Percentiles rank a stretch among this genome's conserved stretches.
phyloP scores from a whole-genome alignment of 768 basidiomycete species.

The Peribolospora baueri region DNA sequence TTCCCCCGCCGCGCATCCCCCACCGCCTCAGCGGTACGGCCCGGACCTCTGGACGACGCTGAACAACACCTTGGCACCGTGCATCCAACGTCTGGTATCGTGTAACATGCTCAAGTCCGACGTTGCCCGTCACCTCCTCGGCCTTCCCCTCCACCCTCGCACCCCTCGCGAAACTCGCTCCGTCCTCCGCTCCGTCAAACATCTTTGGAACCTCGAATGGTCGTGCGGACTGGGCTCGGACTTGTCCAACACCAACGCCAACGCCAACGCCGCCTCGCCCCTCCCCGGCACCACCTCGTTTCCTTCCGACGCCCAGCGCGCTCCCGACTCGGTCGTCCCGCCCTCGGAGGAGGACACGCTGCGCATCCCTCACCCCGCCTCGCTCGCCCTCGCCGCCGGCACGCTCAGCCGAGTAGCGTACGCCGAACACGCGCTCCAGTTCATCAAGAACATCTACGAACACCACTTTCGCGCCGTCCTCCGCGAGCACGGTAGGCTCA shows the following conservation, averaged over 20 bases:
- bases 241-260: background rate
- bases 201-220: slow-evolving; percentile 11
- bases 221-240: background rate
- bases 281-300: too few species aligned
- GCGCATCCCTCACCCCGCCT: slow-evolving; percentile 10
- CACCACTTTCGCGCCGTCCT: slow-evolving; percentile 5
- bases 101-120: slow-evolving; percentile 12
- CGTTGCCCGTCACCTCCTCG: slow-evolving; percentile 12
- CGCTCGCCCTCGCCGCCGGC: slow-evolving; percentile 9
- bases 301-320: too few species aligned
- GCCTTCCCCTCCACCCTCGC: slow-evolving; percentile 11
- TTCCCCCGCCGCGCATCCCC: background rate
- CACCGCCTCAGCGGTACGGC: background rate
- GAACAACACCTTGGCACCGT: slow-evolving; percentile 9
- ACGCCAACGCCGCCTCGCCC: background rate
- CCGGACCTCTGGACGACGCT: slow-evolving; percentile 13
- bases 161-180: slow-evolving; percentile 9
- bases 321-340: background rate
- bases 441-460: slow-evolving; percentile 11
- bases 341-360: background rate
- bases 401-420: slow-evolving; percentile 8
- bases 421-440: slow-evolving; percentile 10
- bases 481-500: slow-evolving; percentile 2
- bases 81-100: slow-evolving; percentile 15
- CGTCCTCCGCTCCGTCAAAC: slow-evolving; percentile 6